Percentiles rank a stretch among this genome's conserved stretches.
These are phyloP conservation scores for Kodamaea hsintzibuensis DNA, from an alignment of 805 yeast species.

Conservation along the genomic window DNA sequence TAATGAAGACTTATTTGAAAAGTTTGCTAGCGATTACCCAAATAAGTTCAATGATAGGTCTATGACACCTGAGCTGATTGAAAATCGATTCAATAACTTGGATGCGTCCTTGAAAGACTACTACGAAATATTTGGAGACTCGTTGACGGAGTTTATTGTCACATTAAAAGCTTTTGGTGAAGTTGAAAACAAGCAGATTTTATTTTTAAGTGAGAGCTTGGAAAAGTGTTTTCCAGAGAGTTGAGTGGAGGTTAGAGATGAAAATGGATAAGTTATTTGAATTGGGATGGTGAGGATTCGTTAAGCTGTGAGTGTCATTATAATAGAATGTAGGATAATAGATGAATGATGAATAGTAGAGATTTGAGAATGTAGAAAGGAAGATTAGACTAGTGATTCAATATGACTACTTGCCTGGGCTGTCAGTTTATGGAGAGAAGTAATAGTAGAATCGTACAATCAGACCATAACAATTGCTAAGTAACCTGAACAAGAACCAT, in stretches of 20 bases:
- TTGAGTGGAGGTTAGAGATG: background rate
- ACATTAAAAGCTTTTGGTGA: slow-evolving; percentile 50
- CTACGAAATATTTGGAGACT: slow-evolving; percentile 44
- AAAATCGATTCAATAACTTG: slow-evolving; percentile 42
- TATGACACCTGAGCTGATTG: slow-evolving; percentile 41
- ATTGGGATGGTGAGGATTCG: too few relatives aligned
- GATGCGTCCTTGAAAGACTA: slow-evolving; percentile 43
- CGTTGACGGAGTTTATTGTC: slow-evolving; percentile 46
- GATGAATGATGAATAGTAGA: background rate
- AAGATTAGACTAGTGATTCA: too few relatives aligned
- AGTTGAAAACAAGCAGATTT: slow-evolving; percentile 47
- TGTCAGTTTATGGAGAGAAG: too few relatives aligned
- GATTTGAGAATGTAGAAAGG: background rate
- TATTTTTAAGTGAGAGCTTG: slow-evolving; percentile 44
- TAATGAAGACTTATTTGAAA: slow-evolving; percentile 46
- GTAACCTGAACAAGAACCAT: too few relatives aligned
- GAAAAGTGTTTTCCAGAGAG: slow-evolving; percentile 35
- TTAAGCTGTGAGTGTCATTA: too few relatives aligned
- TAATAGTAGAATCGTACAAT: too few relatives aligned
- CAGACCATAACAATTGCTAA: too few relatives aligned
- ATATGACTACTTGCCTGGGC: too few relatives aligned
- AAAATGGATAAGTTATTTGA: background rate
- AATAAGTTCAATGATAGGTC: slow-evolving; percentile 38
- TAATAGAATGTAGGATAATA: slow-evolving; percentile 1
- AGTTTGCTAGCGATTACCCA: slow-evolving; percentile 33